These are phyloP conservation scores for Chytridium lagenaria DNA, from an alignment of 371 early-diverging fungal species.

Conservation along the genomic window DNA sequence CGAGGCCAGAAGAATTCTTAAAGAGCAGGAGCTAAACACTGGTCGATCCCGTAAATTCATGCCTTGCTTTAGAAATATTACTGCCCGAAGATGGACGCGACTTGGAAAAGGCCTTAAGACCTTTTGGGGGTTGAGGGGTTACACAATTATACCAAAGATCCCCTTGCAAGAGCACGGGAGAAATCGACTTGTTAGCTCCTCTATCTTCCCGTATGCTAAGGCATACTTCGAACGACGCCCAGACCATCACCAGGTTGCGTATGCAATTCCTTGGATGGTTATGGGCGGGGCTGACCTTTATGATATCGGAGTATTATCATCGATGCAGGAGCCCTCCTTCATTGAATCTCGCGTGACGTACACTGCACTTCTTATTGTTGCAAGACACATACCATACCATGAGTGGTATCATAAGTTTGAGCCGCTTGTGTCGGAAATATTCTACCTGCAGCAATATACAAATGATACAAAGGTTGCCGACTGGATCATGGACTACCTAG, in stretches of 20 bases:
- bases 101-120: not conserved
- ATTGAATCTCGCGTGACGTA: not conserved
- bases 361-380: conserved; percentile 26
- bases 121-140: not conserved
- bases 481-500: conserved; percentile 25
- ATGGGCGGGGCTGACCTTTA: conserved; percentile 47
- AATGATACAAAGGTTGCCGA: conserved; percentile 15
- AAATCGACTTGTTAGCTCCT: not conserved
- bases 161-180: not conserved
- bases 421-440: conserved; percentile 21
- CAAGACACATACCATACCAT: conserved; percentile 20
- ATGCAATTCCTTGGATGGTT: conserved; percentile 48
- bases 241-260: conserved; percentile 19
- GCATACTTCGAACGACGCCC: not conserved
- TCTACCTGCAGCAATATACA: conserved; percentile 25
- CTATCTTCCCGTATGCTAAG: not conserved
- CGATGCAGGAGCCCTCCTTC: conserved; percentile 5
- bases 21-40: not conserved
- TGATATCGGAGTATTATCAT: conserved; percentile 34
- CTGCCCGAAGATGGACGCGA: not conserved
- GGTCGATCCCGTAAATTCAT: conserved; percentile 11
- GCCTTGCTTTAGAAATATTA: conserved; percentile 28
- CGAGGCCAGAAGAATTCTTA: conserved; percentile 22
- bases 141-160: not conserved
- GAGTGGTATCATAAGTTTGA: conserved; percentile 29